These are phyloP conservation scores for Pseudocercospora fijiensis DNA, from an alignment of 2,329 filamentous ascomycete species.

Conservation along the genomic window DNA sequence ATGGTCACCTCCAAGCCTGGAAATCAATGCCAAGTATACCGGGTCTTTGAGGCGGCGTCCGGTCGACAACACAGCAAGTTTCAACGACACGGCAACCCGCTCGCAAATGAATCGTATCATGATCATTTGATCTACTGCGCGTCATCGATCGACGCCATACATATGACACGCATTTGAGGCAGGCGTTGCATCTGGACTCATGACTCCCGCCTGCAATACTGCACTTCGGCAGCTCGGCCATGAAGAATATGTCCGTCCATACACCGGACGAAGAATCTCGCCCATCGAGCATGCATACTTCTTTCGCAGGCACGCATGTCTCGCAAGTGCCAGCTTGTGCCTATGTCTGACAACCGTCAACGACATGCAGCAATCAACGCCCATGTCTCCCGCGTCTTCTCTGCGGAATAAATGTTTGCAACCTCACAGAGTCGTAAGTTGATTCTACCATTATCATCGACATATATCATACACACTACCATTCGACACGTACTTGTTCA, in stretches of 20 bases:
- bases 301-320: background rate
- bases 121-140: conserved; percentile 1
- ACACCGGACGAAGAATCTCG: background rate
- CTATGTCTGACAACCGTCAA: background rate
- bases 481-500: background rate
- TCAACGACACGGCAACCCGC: background rate
- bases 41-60: conserved; percentile 1
- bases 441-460: background rate
- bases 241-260: background rate
- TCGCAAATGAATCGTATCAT: background rate
- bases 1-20: background rate
- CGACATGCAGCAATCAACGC: background rate
- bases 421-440: background rate
- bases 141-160: background rate
- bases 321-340: background rate
- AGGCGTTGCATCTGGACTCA: background rate
- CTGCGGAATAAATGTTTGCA: background rate
- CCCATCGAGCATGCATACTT: background rate
- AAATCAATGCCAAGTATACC: background rate
- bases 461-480: background rate
- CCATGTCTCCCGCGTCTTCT: background rate
- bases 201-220: too few species aligned
- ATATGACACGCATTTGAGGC: background rate
- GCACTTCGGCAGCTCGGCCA: too few species aligned
- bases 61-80: background rate